Evolutionary conservation across 495 filamentous ascomycete genomes (phyloP).

Genomic region (Penicillium cosmopolitanum): DNA sequence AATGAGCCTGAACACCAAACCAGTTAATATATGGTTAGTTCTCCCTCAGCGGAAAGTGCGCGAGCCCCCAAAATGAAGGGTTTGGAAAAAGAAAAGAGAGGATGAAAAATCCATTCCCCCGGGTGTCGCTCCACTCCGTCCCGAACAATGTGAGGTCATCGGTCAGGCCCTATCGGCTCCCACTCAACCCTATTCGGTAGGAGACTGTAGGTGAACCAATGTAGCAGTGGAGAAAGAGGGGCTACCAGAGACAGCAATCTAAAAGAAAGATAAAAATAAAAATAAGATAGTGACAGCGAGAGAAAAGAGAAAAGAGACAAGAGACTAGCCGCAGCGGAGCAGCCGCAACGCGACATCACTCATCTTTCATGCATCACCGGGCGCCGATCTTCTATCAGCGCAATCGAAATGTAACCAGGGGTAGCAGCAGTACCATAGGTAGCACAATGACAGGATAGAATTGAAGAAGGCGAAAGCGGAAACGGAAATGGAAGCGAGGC

Average conservation of each 20-base stretch:
- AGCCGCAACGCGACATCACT: slow-evolving; percentile 1
- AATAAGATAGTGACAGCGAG: not conserved
- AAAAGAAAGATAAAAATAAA: slow-evolving; percentile 4
- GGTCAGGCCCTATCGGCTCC: slow-evolving; percentile 1
- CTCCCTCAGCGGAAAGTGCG: not conserved
- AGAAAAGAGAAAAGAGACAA: slow-evolving; percentile 5
- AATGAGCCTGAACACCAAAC: not conserved
- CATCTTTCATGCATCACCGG: not conserved
- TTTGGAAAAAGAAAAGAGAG: slow-evolving; percentile 13
- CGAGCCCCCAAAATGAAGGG: not conserved
- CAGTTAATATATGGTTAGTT: not conserved
- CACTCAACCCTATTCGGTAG: slow-evolving; percentile 1
- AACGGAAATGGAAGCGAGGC: not conserved
- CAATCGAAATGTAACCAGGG: not conserved
- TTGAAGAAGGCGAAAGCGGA: not conserved
- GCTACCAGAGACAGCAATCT: not conserved
- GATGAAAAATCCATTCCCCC: not conserved
- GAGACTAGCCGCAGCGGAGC: not conserved
- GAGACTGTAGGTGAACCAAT: slow-evolving; percentile 2
- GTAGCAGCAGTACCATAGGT: not conserved
- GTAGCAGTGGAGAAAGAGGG: slow-evolving; percentile 4
- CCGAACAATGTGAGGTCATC: slow-evolving; percentile 9
- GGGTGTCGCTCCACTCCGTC: slow-evolving; percentile 1
- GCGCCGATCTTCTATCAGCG: not conserved
- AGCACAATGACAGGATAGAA: not conserved